A percentile compares a stretch with the other conserved stretches of the same genome.
Evolutionary conservation across 2,329 filamentous ascomycete genomes (phyloP).

Genomic region (Seiridium cupressi): DNA sequence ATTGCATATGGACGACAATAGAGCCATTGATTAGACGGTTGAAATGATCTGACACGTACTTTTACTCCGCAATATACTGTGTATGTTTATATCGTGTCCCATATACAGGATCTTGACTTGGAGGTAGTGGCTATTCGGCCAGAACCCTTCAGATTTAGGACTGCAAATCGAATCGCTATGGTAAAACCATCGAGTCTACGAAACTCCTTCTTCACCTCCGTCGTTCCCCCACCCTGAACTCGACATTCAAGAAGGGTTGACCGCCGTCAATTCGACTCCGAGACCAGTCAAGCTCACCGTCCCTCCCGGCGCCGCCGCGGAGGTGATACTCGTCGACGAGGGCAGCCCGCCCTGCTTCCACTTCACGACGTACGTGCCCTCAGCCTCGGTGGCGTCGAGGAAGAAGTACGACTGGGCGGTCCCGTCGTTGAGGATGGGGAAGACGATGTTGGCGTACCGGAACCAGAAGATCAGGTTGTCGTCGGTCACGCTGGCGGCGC

Average conservation of each 20-base stretch:
- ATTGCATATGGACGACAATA: not conserved
- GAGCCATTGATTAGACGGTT: not conserved
- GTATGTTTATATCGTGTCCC: no score
- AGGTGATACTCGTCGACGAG: not conserved
- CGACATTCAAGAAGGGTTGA: no score
- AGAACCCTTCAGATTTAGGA: no score
- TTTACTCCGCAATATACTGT: not conserved
- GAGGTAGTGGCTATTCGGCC: no score
- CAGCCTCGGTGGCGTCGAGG: not conserved
- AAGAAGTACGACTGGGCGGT: conserved; percentile 7
- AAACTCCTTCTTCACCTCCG: no score
- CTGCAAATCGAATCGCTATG: no score
- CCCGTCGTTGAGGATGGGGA: conserved; percentile 5
- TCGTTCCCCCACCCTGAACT: no score
- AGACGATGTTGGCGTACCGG: conserved; percentile 7
- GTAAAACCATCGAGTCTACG: no score
- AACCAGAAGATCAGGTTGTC: conserved; percentile 13
- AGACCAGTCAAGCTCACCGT: not conserved
- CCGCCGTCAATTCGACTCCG: not conserved
- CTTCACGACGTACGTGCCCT: conserved; percentile 8
- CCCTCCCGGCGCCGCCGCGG: not conserved
- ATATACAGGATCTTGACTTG: no score
- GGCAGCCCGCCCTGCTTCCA: not conserved
- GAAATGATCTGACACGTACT: not conserved
- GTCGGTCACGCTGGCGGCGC: conserved; percentile 11